A percentile compares a stretch with the other conserved stretches of the same genome.
These are phyloP conservation scores for Suillus subaureus DNA, from an alignment of 768 basidiomycete genomes.

Conservation along the genomic window DNA sequence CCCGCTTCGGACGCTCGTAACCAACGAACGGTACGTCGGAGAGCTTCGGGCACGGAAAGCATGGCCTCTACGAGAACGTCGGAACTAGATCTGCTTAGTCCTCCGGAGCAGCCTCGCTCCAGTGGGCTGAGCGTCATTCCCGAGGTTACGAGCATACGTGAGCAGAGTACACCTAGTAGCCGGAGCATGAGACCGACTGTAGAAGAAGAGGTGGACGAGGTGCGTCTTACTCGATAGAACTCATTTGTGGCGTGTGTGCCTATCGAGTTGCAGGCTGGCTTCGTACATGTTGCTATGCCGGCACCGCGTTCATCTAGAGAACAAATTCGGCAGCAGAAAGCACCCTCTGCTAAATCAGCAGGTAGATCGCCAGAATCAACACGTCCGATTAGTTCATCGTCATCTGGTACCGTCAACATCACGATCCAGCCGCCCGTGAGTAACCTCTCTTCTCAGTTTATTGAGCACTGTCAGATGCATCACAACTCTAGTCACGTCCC, in stretches of 20 bases:
- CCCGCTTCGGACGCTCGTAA: conserved; percentile 21
- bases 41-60: conserved; percentile 53
- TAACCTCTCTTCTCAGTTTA: conserved; percentile 2
- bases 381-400: conserved; percentile 29
- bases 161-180: conserved; percentile 23
- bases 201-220: conserved; percentile 41
- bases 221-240: conserved; percentile 14
- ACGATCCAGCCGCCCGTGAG: conserved; percentile 36
- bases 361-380: conserved; percentile 20
- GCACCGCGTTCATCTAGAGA: conserved; percentile 28
- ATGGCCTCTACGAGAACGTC: conserved; percentile 50
- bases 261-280: conserved; percentile 26
- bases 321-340: conserved; percentile 14
- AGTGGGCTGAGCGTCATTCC: conserved; percentile 55
- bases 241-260: neutral
- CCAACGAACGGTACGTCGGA: conserved; percentile 41
- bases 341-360: neutral
- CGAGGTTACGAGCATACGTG: conserved; percentile 50
- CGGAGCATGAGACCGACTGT: conserved; percentile 35
- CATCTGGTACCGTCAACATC: conserved; percentile 33
- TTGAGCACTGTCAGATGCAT: neutral
- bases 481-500: conserved; percentile 1
- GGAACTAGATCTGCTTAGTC: conserved; percentile 54
- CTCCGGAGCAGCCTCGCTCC: conserved; percentile 37
- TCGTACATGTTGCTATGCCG: conserved; percentile 39